These are phyloP conservation scores for Scytalidium sp. DNA, from an alignment of 2,329 filamentous ascomycete genomes.

Conservation along the genomic window DNA sequence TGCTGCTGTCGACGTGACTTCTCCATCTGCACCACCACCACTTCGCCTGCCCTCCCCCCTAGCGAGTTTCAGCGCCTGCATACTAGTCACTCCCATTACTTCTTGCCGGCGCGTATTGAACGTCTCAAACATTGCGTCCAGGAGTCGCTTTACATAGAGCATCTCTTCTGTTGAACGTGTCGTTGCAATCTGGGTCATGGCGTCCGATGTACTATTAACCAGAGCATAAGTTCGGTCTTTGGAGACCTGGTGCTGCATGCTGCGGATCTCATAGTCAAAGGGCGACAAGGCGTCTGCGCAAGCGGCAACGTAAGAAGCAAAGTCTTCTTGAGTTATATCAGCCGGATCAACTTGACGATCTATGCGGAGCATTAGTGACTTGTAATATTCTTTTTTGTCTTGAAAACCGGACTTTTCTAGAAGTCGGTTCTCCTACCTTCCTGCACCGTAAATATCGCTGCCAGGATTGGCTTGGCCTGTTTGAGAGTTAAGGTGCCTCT, in stretches of 20 bases:
- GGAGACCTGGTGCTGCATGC: slow-evolving; percentile 63
- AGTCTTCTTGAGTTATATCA: slow-evolving; percentile 65
- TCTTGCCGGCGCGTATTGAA: slow-evolving; percentile 80
- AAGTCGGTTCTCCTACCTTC: slow-evolving; percentile 15
- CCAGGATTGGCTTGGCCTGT: slow-evolving; percentile 71
- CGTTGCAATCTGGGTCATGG: slow-evolving; percentile 83
- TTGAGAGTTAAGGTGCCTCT: slow-evolving; percentile 73
- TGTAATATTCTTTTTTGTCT: background rate
- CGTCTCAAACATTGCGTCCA: slow-evolving; percentile 89
- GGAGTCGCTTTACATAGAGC: slow-evolving; percentile 79
- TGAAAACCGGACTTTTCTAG: background rate
- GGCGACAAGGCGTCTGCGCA: slow-evolving; percentile 71
- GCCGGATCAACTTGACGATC: slow-evolving; percentile 48
- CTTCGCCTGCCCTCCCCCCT: slow-evolving; percentile 37
- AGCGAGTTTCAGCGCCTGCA: slow-evolving; percentile 72
- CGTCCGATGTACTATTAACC: slow-evolving; percentile 84
- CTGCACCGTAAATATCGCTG: slow-evolving; percentile 63
- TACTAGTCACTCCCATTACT: slow-evolving; percentile 75
- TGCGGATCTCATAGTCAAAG: slow-evolving; percentile 87
- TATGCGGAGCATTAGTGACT: slow-evolving; percentile 16
- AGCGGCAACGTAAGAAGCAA: slow-evolving; percentile 65
- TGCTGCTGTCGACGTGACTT: slow-evolving; percentile 35
- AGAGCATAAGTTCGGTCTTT: slow-evolving; percentile 74
- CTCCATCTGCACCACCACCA: slow-evolving; percentile 20
- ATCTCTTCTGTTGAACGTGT: slow-evolving; percentile 80